Base-by-base conservation (phyloP, 306 rosid species). In the Vigna mungo region DNA sequence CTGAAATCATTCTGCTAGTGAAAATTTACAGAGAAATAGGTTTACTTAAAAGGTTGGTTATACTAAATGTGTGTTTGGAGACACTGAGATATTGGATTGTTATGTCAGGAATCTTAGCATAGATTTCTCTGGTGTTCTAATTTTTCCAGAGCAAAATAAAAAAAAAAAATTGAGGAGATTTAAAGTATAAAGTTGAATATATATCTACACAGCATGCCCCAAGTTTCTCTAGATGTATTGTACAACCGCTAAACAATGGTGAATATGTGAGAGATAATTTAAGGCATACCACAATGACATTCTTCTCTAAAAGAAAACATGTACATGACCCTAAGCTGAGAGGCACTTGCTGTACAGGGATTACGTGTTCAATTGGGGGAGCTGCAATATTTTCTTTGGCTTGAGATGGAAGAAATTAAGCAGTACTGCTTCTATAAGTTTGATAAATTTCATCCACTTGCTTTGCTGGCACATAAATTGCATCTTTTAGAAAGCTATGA, bases 401-500 rank as follows among this genome's bases (percentile, higher is more conserved):
- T 47, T 53, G 37, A 14, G 69, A 5, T 48, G 52, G 53, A 61
- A 58, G 44, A 56, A 76, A 39, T 80, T 76, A 91, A 49, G 81
- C 77, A 41, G 60, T 9, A 53, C 2, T 4, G 62, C 78, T 83
- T 53, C 69, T 75, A 12, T 89, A 80, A 78, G 75, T 48, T 12
- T 60, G 80, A 63, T 78, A 75, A 60, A 79, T 71, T 76, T 89
- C 89, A 48, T 87, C 90, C 5, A 85, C 89, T 51, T 63, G 86
- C 16, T 86, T 78, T 21, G 66, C 75, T 5, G 95, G 86, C 49
- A 95, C 89, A 52, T 95, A 95, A 70, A 92, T 78, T 70, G 91
- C 92, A 59, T 89, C 85, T 17, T 62, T 85, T 62, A 95, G 74
- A 47, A 88, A 80, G 88, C 98, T 95, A 80, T 90, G 93, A 18